Percentiles rank a stretch among this genome's conserved stretches.
Conservation (phyloP, 768 basidiomycete species). For the Lactifluus pinguis region DNA sequence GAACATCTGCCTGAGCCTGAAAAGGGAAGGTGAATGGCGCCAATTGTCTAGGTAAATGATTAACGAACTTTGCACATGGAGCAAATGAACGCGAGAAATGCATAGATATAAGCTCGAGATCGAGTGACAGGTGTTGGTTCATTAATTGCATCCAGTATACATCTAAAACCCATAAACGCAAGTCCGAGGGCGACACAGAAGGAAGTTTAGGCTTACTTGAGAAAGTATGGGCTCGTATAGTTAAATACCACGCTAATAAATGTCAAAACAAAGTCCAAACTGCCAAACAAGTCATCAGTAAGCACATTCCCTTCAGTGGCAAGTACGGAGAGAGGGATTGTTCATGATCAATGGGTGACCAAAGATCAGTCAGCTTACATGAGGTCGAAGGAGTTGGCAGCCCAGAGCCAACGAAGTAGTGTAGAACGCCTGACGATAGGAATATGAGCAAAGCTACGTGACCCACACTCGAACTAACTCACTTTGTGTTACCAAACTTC, state of each 20-base stretch:
- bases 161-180: slow-evolving; percentile 21
- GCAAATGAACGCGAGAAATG: slow-evolving; percentile 62
- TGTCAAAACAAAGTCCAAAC: slow-evolving; percentile 58
- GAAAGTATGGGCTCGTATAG: slow-evolving; percentile 77
- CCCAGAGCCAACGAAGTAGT: slow-evolving; percentile 36
- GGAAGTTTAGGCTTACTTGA: slow-evolving; percentile 36
- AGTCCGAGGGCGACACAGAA: neutral
- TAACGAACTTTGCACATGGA: slow-evolving; percentile 42
- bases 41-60: neutral
- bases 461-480: neutral
- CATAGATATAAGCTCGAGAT: slow-evolving; percentile 66
- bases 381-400: slow-evolving; percentile 39
- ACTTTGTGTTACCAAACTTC: slow-evolving; percentile 32
- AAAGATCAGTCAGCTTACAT: slow-evolving; percentile 16
- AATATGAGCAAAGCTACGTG: neutral
- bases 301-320: neutral
- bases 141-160: slow-evolving; percentile 52
- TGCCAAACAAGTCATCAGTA: neutral
- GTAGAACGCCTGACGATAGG: slow-evolving; percentile 24
- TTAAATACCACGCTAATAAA: slow-evolving; percentile 63
- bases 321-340: neutral
- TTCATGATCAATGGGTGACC: neutral
- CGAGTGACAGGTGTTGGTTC: slow-evolving; percentile 42
- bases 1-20: slow-evolving; percentile 46
- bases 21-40: neutral